phyloP scores from a whole-genome alignment of 805 yeast species.

The Candida awuae region DNA sequence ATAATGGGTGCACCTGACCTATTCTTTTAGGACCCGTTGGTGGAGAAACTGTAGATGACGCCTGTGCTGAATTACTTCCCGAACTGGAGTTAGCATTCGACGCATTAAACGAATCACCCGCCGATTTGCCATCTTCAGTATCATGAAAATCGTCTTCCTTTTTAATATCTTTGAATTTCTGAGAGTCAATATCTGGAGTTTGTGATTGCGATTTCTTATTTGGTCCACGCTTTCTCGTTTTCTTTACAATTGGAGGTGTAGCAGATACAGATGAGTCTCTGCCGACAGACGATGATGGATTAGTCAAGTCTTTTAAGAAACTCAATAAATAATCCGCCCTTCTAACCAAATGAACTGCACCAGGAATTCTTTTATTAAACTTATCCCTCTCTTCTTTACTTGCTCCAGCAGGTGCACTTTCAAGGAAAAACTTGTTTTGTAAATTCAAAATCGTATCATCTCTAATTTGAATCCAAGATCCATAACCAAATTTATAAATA shows the following conservation, averaged over 20 bases:
- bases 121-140: neutral
- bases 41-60: constrained; percentile 1
- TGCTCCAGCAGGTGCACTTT: constrained; percentile 29
- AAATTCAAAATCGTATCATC: constrained; percentile 90
- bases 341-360: constrained; percentile 85
- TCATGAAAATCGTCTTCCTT: too few relatives aligned
- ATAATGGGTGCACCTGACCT: constrained; percentile 16
- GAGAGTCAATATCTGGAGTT: constrained; percentile 16
- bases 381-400: constrained; percentile 32
- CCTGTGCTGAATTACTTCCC: neutral
- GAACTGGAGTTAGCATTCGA: neutral
- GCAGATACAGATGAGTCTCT: neutral
- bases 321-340: constrained; percentile 80
- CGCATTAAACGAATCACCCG: too few relatives aligned
- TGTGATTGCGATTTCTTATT: constrained; percentile 14
- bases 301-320: constrained; percentile 46
- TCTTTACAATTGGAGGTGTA: constrained; percentile 14
- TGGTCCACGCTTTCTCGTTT: constrained; percentile 17
- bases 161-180: too few relatives aligned
- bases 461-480: constrained; percentile 88
- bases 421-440: constrained; percentile 75
- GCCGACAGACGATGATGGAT: constrained; percentile 3
- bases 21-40: constrained; percentile 12
- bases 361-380: constrained; percentile 64
- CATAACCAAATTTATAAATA: constrained; percentile 87